These are phyloP conservation scores for Niveomyces coronatus DNA, from an alignment of 2,329 filamentous ascomycete genomes.

Conservation along the genomic window DNA sequence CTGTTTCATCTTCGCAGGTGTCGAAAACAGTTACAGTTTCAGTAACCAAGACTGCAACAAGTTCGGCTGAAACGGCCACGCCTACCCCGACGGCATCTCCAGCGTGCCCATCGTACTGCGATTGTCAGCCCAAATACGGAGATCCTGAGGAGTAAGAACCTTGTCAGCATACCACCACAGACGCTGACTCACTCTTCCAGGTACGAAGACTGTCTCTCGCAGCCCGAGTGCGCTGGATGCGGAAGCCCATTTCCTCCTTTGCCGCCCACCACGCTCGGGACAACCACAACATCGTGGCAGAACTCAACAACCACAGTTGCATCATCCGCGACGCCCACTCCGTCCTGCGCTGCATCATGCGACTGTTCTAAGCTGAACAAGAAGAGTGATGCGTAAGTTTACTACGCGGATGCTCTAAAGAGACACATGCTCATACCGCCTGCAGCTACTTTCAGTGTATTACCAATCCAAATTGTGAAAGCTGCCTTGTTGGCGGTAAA, in stretches of 20 bases:
- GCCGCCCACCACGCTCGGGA: background rate
- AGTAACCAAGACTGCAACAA: background rate
- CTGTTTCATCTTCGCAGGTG: background rate
- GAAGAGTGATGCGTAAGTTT: slow-evolving; percentile 16
- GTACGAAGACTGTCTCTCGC: slow-evolving; percentile 2
- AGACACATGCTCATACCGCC: background rate
- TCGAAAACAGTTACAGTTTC: background rate
- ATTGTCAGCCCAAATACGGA: slow-evolving; percentile 7
- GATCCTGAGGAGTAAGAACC: slow-evolving; percentile 7
- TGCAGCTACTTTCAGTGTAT: slow-evolving; percentile 21
- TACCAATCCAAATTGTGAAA: slow-evolving; percentile 17
- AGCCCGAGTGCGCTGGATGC: slow-evolving; percentile 8
- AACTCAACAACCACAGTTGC: background rate
- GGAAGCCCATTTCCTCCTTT: slow-evolving; percentile 5
- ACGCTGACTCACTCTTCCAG: background rate
- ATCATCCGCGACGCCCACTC: slow-evolving; percentile 3
- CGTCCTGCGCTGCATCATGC: slow-evolving; percentile 14
- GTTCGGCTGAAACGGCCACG: background rate
- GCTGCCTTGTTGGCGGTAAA: slow-evolving; percentile 11
- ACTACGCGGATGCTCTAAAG: background rate
- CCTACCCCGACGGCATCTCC: background rate
- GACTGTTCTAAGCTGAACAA: slow-evolving; percentile 20
- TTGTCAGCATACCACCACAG: too few species aligned
- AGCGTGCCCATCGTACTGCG: slow-evolving; percentile 6
- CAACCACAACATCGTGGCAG: slow-evolving; percentile 13